A percentile compares a stretch with the other conserved stretches of the same genome.
These are phyloP conservation scores for Neofusicoccum laricinum DNA, from an alignment of 2,329 filamentous ascomycete species.

Conservation along the genomic window DNA sequence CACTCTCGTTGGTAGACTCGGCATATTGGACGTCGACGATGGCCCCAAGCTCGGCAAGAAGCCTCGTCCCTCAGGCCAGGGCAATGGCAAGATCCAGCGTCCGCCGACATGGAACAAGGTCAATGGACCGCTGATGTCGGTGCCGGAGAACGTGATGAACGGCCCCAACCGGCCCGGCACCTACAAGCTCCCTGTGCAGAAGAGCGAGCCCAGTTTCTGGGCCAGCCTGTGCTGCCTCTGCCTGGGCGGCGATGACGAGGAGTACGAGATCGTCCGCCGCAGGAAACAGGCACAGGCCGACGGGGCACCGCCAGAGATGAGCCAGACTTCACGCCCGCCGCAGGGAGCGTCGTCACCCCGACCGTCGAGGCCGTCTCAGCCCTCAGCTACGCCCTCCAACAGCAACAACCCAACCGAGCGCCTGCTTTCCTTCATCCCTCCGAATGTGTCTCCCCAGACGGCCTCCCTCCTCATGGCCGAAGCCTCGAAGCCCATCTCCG, in stretches of 20 bases:
- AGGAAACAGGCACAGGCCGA: constrained; percentile 29
- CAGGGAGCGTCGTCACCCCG: constrained; percentile 26
- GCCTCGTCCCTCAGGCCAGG: constrained; percentile 23
- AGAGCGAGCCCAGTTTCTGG: constrained; percentile 39
- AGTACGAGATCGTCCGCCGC: constrained; percentile 44
- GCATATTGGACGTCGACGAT: constrained; percentile 64
- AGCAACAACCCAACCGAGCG: constrained; percentile 31
- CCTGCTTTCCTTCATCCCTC: constrained; percentile 67
- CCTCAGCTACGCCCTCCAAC: background rate
- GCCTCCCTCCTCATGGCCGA: constrained; percentile 72
- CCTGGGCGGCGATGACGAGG: constrained; percentile 33
- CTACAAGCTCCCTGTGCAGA: constrained; percentile 14
- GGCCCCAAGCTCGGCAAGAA: constrained; percentile 4
- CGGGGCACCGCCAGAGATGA: constrained; percentile 17
- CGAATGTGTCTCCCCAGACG: constrained; percentile 62
- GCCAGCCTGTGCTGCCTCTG: constrained; percentile 40
- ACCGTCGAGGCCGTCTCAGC: constrained; percentile 19
- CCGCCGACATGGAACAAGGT: constrained; percentile 46
- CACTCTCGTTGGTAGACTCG: constrained; percentile 76
- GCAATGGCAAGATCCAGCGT: constrained; percentile 27
- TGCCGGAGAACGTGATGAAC: constrained; percentile 38
- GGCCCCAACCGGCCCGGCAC: background rate
- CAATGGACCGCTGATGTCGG: constrained; percentile 44
- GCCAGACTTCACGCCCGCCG: constrained; percentile 20
- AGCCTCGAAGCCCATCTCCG: constrained; percentile 70